Base-by-base conservation (phyloP, 2,329 filamentous ascomycete genomes). In the Penicillium sp. region DNA sequence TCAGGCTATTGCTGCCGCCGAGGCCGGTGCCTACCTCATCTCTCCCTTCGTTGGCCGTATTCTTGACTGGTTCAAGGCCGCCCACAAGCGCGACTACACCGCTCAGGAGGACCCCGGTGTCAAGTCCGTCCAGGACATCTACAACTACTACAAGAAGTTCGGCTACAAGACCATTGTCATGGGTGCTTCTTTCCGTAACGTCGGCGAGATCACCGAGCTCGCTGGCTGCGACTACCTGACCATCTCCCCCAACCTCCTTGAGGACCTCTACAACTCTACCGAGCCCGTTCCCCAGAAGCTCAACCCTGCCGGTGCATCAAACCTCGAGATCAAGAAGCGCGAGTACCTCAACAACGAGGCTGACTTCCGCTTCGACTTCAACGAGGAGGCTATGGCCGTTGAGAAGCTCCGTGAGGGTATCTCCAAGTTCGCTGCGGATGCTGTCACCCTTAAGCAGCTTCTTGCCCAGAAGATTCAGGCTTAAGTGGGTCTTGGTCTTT, bases 131-230 rank as follows among this genome's bases (percentile, higher is more conserved):
- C 82, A 92, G 81, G 71, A 67, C 75, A 99, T 99, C 80, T 99
- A 87, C 85, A 93, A 99, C 84, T 99, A 99, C 88, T 99, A 99
- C 87, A 99, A 99, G 89, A 97, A 97, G 83, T 89, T 79, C 75
- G 89, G 88, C 74, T 96, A 99, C 86, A 95, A 95, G 67, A 99
- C 93, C 74, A 96, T 97, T 66, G 93, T 99, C 77, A 99, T 99
- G 93, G 93, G 93, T 70, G 93, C 93, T 63, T 96, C 91, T 34
- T 99, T 99, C 89, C 86, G 93, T 73, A 97, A 87, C 80, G 79
- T 79, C 57, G 93, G 93, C 68, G 93, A 99, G 80, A 95, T 99
- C 76, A 97, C 89, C 40, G 93, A 99, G 81, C 84, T 99, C 56
- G 92, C 92, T 71, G 93, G 93, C 70, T 96, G 91, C 73, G 93